Evolutionary conservation across 129 eudicot species (phyloP), one percentile per base, ranked within the genome.

Genomic region (Erigeron canadensis): DNA sequence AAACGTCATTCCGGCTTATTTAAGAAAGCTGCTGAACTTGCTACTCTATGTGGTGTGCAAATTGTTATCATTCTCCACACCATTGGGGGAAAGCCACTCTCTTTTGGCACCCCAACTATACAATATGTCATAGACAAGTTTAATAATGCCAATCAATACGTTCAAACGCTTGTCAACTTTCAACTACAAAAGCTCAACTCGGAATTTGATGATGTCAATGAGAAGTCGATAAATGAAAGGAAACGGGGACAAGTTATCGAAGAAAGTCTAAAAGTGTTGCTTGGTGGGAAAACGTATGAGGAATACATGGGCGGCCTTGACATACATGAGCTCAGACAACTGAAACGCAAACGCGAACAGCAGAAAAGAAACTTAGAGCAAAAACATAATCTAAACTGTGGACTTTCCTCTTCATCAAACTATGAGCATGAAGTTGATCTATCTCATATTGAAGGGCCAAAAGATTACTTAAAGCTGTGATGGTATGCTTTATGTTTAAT

Each of bases 1-100:
- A 77, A 77, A 39, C 71, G 75, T 7, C 34, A 50, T 9, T 5
- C 6, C 1, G 70, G 81, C 16, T 60, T 69, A 28, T 77, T 69
- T 38, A 77, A 77, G 39, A 77, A 69, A 70, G 71, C 76, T 0
- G 21, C 60, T 13, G 81, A 77, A 56, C 61, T 77, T 4, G 71
- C 81, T n/a, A 69, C 76, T 0, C 47, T 77, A 11, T 77, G 81
- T 58, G 76, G 81, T 12, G 65, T 43, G 7, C 34, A 69, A 2
- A 77, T 77, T 23, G 65, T 57, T 6, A 69, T 77, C 40, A 50
- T 61, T 10, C 19, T 69, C 16, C 69, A 60, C 71, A 69, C 81
- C 46, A n/a, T 69, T 0, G 53, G 71, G 8, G 81, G 81, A 47
- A 77, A 69, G 41, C 75, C 76, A 0, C 43, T 61, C 11, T 62